A percentile compares a stretch with the other conserved stretches of the same genome.
Conservation (phyloP, 805 yeast species). For the Crinitomyces ghanaensis region DNA sequence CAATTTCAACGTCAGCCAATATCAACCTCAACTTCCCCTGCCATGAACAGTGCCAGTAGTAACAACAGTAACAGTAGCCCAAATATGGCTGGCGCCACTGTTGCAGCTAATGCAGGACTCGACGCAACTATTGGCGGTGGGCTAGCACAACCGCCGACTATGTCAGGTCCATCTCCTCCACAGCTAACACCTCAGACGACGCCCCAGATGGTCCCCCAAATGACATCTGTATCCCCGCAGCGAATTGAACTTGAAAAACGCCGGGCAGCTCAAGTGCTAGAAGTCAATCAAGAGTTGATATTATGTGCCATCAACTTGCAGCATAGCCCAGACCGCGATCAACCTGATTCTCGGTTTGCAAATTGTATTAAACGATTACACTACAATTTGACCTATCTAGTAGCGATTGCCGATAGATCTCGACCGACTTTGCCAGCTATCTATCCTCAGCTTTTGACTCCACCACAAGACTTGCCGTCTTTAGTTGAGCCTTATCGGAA, state of each 20-base stretch:
- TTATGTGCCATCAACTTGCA: slow-evolving; percentile 14
- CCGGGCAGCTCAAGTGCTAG: slow-evolving; percentile 21
- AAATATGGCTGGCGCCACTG: too few species aligned
- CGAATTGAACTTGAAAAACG: slow-evolving; percentile 18
- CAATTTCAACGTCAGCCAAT: too few species aligned
- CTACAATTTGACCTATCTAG: slow-evolving; percentile 26
- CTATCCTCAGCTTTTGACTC: slow-evolving; percentile 23
- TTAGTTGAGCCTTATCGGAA: slow-evolving; percentile 23
- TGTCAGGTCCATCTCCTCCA: slow-evolving; percentile 1
- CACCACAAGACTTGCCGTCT: slow-evolving; percentile 22
- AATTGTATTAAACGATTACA: slow-evolving; percentile 26
- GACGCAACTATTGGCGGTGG: background rate
- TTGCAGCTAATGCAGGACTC: background rate
- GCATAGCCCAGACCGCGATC: slow-evolving; percentile 10
- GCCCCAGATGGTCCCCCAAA: slow-evolving; percentile 1
- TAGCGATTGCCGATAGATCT: slow-evolving; percentile 21
- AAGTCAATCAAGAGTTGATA: slow-evolving; percentile 23
- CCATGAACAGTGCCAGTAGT: background rate
- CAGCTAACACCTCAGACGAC: background rate
- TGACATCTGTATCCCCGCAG: slow-evolving; percentile 3
- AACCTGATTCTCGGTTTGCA: slow-evolving; percentile 13
- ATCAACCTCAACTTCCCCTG: too few species aligned
- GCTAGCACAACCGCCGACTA: background rate
- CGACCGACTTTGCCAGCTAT: slow-evolving; percentile 12
- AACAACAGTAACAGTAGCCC: background rate